A percentile compares a stretch with the other conserved stretches of the same genome.
Conservation (phyloP, 768 basidiomycete genomes). For the Kwoniella heveanensis region DNA sequence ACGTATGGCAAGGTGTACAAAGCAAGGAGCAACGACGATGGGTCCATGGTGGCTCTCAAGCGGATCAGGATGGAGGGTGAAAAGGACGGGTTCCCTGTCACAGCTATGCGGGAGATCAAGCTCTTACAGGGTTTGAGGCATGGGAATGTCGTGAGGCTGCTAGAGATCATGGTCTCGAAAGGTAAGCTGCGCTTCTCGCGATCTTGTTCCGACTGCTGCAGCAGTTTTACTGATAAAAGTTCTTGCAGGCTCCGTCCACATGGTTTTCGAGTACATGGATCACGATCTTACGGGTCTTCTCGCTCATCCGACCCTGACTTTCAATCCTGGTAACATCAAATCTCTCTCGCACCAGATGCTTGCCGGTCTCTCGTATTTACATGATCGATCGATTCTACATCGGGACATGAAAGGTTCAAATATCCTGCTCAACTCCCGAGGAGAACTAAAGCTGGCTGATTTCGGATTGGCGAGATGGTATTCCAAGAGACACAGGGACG, state of each 20-base stretch:
- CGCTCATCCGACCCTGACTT: slow-evolving; percentile 82
- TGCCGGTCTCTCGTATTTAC: slow-evolving; percentile 87
- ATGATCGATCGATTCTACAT: slow-evolving; percentile 93
- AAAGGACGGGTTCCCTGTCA: slow-evolving; percentile 96
- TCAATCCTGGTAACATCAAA: slow-evolving; percentile 86
- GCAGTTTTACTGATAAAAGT: not conserved
- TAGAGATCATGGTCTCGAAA: slow-evolving; percentile 99
- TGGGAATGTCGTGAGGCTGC: slow-evolving; percentile 80
- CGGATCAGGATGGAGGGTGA: slow-evolving; percentile 97
- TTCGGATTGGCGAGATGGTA: slow-evolving; percentile 97
- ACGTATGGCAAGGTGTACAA: slow-evolving; percentile 99
- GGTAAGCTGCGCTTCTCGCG: too few species aligned
- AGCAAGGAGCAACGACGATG: slow-evolving; percentile 78
- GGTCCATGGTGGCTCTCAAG: slow-evolving; percentile 82
- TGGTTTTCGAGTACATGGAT: slow-evolving; percentile 99
- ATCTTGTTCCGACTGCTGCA: too few species aligned
- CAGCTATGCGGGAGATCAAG: slow-evolving; percentile 98
- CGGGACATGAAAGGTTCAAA: slow-evolving; percentile 99
- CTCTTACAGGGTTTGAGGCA: slow-evolving; percentile 88
- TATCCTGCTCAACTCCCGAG: slow-evolving; percentile 85
- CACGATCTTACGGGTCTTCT: slow-evolving; percentile 95
- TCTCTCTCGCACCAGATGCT: slow-evolving; percentile 96
- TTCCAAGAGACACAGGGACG: slow-evolving; percentile 80
- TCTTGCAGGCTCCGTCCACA: slow-evolving; percentile 81
- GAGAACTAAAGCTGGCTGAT: slow-evolving; percentile 93